Evolutionary conservation across 2,329 filamentous ascomycete genomes (phyloP), one percentile per base, ranked within the genome.

Genomic region (Fusarium sp.): DNA sequence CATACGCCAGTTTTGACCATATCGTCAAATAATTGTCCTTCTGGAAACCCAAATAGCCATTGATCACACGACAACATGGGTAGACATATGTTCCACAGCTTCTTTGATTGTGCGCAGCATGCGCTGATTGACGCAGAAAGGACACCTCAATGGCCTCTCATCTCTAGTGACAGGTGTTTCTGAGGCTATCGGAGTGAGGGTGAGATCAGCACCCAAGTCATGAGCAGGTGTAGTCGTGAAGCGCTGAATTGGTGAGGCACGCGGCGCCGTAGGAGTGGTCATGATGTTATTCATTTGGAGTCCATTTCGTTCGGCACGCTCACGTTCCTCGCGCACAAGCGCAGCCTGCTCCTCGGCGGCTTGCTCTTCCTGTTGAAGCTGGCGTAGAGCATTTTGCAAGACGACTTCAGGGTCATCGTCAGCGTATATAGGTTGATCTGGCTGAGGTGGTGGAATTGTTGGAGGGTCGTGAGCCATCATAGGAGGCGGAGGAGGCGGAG

Each of bases 31-130:
- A 21, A 18, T 49, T 30, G 21, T 25, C 19, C 28, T 31, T 37
- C 14, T 10, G 25, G 11, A 28, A 23, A 16, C 9, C 50, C 21
- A 51, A 41, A 34, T 31, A 30, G 31, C 5, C 28, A 43, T 42
- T 42, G 30, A 44, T 72, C 42, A 75, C 19, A 89, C 85, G 16
- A 89, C 83, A 7, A 89, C 87, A 64, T 89, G 87, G 4, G 86
- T 88, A 13, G 86, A 87, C 82, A 89, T 81, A 73, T 89, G 87
- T 75, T 89, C 87, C 5, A 89, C 86, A 7, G 87, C 86, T 74
- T 89, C 87, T 76, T 87, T 89, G 46, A 89, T 86, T 2, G 83
- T 86, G 19, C 86, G 81, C 53, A 89, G 80, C 86, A 89, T 88
- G 8, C 87, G 82, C 70, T 88, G 85, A 69, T 89, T 89, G 37